Evolutionary conservation across 2,329 filamentous ascomycete genomes (phyloP).

Genomic region (Ophiognomonia clavigignenti-juglandacearum): DNA sequence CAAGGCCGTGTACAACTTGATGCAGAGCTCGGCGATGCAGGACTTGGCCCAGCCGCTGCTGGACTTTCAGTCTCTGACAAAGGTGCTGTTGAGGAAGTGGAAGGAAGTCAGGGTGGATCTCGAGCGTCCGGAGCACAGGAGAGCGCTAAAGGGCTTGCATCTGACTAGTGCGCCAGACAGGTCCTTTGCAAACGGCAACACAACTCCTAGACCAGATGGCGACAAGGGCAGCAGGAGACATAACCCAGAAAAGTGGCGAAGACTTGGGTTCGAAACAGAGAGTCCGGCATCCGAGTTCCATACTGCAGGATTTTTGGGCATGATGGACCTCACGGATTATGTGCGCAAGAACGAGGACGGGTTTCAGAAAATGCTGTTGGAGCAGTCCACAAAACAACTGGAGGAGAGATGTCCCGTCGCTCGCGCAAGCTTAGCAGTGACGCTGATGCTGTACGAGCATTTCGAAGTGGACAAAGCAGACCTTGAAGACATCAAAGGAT

Average conservation of each 20-base stretch:
- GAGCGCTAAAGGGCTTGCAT: constrained; percentile 81
- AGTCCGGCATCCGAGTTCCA: constrained; percentile 83
- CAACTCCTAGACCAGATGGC: constrained; percentile 29
- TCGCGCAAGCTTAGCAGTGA: constrained; percentile 79
- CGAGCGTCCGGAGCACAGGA: constrained; percentile 81
- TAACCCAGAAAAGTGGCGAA: constrained; percentile 87
- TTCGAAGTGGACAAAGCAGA: constrained; percentile 89
- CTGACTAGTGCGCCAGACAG: constrained; percentile 72
- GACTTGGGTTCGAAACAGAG: constrained; percentile 87
- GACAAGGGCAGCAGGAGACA: constrained; percentile 64
- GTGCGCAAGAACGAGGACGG: constrained; percentile 86
- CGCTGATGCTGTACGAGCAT: constrained; percentile 85
- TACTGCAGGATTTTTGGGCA: constrained; percentile 79
- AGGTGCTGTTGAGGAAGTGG: constrained; percentile 84
- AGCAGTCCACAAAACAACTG: constrained; percentile 72
- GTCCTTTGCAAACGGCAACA: constrained; percentile 33
- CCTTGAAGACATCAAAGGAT: constrained; percentile 70
- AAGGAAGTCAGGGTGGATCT: constrained; percentile 77
- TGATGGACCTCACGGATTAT: constrained; percentile 97
- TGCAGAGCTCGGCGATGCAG: constrained; percentile 89
- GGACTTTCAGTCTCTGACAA: constrained; percentile 90
- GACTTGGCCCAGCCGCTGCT: constrained; percentile 85
- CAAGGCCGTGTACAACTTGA: constrained; percentile 83
- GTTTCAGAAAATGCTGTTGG: constrained; percentile 86
- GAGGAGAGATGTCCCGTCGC: constrained; percentile 81